phyloP scores from a whole-genome alignment of 345 rosid genomes.

The Citrus medica region DNA sequence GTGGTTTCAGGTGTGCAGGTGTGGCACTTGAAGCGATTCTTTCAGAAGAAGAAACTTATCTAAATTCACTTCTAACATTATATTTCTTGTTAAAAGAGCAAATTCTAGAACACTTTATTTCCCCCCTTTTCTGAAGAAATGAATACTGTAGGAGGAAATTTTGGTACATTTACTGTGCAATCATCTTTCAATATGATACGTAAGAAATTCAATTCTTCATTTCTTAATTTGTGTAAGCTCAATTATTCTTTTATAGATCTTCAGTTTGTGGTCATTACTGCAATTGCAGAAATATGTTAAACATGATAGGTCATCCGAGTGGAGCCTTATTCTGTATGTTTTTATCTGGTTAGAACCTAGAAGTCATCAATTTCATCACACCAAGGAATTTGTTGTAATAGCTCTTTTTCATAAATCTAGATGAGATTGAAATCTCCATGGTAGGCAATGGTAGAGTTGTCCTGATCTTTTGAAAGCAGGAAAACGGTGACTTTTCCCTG shows the following conservation, averaged over 20 bases:
- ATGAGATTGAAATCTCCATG: not conserved
- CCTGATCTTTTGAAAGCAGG: not conserved
- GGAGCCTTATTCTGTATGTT: no score
- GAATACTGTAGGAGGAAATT: constrained; percentile 13
- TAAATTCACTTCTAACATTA: constrained; percentile 21
- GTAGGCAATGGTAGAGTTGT: no score
- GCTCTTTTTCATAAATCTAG: not conserved
- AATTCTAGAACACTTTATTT: constrained; percentile 1
- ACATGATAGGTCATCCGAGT: not conserved
- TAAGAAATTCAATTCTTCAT: not conserved
- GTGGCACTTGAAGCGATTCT: constrained; percentile 77
- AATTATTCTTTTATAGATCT: no score
- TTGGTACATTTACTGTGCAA: constrained; percentile 3
- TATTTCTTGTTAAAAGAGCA: constrained; percentile 1
- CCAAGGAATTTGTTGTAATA: not conserved
- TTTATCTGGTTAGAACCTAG: no score
- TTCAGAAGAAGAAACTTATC: constrained; percentile 82
- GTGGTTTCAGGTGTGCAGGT: constrained; percentile 60
- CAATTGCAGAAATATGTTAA: not conserved
- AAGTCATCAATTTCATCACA: not conserved
- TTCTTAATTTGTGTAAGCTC: not conserved
- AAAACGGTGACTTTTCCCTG: not conserved
- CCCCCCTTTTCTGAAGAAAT: not conserved
- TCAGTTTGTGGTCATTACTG: not conserved
- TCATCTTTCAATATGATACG: not conserved